These are phyloP conservation scores for Diospyros lotus DNA, from an alignment of 148 eudicot species.

Conservation along the genomic window DNA sequence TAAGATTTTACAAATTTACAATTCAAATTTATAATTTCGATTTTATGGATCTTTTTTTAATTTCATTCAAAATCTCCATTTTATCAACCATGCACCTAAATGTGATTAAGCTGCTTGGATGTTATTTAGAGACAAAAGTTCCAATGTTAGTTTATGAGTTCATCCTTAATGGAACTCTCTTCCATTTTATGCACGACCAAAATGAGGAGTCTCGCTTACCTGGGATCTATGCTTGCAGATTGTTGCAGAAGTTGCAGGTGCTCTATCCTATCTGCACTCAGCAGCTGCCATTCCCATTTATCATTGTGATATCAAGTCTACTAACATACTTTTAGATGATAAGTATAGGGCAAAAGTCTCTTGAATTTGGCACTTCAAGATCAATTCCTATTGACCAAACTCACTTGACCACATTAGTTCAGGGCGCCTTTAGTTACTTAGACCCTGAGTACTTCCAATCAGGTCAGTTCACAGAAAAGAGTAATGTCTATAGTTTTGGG, in stretches of 20 bases:
- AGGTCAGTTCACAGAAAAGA: neutral
- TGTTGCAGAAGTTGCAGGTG: conserved; percentile 4
- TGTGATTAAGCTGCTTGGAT: too few relatives aligned
- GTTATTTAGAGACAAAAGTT: too few relatives aligned
- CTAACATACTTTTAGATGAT: conserved; percentile 6
- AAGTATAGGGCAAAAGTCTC: conserved; percentile 10
- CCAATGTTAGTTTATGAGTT: too few relatives aligned
- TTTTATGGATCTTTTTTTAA: too few relatives aligned
- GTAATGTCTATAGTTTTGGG: conserved; percentile 18
- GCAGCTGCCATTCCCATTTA: conserved; percentile 7
- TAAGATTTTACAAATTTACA: too few relatives aligned
- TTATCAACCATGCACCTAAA: too few relatives aligned
- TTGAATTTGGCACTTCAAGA: conserved; percentile 12
- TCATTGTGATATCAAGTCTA: conserved; percentile 6
- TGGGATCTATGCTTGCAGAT: neutral
- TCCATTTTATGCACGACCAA: too few relatives aligned
- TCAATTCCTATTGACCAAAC: conserved; percentile 5
- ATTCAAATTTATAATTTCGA: too few relatives aligned
- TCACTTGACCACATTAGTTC: conserved; percentile 4
- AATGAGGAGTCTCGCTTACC: too few relatives aligned
- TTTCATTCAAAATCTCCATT: too few relatives aligned
- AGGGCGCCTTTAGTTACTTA: conserved; percentile 9
- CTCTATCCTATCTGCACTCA: conserved; percentile 11
- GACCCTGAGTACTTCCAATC: neutral
- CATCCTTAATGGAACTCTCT: too few relatives aligned